Evolutionary conservation across 2,329 filamentous ascomycete species (phyloP), one percentile per base, ranked within the genome.

Genomic region (Beauveria scarabaeidicola): DNA sequence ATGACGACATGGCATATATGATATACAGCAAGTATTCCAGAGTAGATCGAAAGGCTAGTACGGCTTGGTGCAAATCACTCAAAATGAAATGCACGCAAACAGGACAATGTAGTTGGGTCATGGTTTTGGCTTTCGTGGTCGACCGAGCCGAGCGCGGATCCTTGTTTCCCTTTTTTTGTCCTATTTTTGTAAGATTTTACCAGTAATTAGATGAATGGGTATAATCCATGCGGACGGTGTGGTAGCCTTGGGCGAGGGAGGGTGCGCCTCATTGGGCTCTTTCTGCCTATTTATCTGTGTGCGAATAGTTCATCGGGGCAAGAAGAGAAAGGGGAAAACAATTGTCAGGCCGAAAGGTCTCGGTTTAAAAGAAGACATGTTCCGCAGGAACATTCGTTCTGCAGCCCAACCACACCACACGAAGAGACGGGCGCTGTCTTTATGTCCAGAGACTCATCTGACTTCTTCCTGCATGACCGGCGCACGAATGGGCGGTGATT

Each of bases 341-440:
- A 15, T 2, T 36, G 11, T 32, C 41, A 50, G 44, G 32, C 55
- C 44, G 55, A 51, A 58, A 58, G 43, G 43, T 43, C 46, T 58
- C 55, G 55, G 55, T 25, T 10, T 15, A 23, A 27, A 19, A 19
- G 21, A 19, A 32, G 17, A 19, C 15, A 19, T 19, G 15, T 19
- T 19, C 19, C 46, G 25, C 15, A 48, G 2, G n/a, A 44, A 25
- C 17, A 7, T 25, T 47, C 32, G 29, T 57, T 57, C 43, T 36
- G 44, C 54, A 21, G 54, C 54, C 54, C 54, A 57, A 47, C 43
- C 21, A 57, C 43, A 47, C 41, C 52, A 36, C 41, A 46, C 41
- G n/a, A 3, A 27, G 25, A 27, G 9, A 32, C 13, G 13, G 32
- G 25, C 47, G 47, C 17, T 21, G 41, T 44, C 8, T 19, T 10